Percentiles rank a stretch among this genome's conserved stretches.
Evolutionary conservation across 2,329 filamentous ascomycete species (phyloP).

Genomic region (Dactylellina haptotyla): DNA sequence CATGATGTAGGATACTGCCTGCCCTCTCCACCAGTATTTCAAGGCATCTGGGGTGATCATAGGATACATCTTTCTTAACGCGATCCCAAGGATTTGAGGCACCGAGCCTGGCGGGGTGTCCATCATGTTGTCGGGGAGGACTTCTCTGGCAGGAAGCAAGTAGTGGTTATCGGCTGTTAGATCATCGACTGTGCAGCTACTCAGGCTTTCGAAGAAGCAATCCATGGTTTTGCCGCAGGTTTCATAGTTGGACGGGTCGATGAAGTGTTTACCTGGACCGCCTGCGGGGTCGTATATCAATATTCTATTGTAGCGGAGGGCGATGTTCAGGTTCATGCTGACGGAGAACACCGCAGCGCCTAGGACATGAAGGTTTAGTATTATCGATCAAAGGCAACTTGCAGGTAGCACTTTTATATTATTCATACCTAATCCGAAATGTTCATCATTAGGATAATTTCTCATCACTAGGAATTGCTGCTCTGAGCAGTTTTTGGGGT

Average conservation of each 20-base stretch:
- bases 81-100: slow-evolving; percentile 52
- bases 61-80: slow-evolving; percentile 41
- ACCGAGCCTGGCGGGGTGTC: slow-evolving; percentile 40
- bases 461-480: slow-evolving; percentile 54
- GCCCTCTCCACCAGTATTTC: slow-evolving; percentile 57
- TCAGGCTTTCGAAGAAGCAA: slow-evolving; percentile 56
- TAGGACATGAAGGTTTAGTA: neutral
- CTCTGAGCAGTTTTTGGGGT: slow-evolving; percentile 49
- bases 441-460: slow-evolving; percentile 55
- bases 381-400: neutral
- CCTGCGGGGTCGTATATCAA: slow-evolving; percentile 53
- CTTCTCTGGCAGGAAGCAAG: slow-evolving; percentile 27
- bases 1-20: slow-evolving; percentile 56
- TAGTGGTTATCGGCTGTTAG: slow-evolving; percentile 31
- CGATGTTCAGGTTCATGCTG: slow-evolving; percentile 50
- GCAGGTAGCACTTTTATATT: too few species aligned
- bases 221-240: slow-evolving; percentile 55
- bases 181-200: slow-evolving; percentile 53
- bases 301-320: slow-evolving; percentile 54
- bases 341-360: slow-evolving; percentile 53
- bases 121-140: slow-evolving; percentile 36
- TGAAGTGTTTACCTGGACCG: slow-evolving; percentile 55
- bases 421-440: slow-evolving; percentile 54
- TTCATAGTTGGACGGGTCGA: slow-evolving; percentile 35
- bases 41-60: slow-evolving; percentile 55